Evolutionary conservation across 1,139 yeast species (phyloP), one percentile per base, ranked within the genome.

Genomic region (Pneumocystis oryctolagi): DNA sequence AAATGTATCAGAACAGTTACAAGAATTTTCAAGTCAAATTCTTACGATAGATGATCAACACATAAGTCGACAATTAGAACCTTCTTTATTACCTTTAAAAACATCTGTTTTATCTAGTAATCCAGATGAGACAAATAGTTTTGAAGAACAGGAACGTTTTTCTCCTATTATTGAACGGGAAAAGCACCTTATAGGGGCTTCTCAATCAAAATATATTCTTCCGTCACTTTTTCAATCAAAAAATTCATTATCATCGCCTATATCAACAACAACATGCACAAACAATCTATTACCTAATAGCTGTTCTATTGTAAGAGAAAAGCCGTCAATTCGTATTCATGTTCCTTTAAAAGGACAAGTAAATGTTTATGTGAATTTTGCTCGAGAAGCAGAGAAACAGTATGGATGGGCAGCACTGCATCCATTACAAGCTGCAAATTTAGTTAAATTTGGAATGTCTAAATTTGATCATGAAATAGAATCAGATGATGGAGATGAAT

Each of bases 331-430:
- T 25, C 60, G 67, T 59, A 62, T 68, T 32, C 69, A 65, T 42
- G 66, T 68, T 37, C 66, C 70, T 9, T 63, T 68, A 25, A 57
- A 60, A 32, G 67, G 66, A 59, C 63, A 66, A 55, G 60, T 67
- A 14, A 74, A 74, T 61, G 89, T 87, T 1, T 83, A 86, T 0
- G 80, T 89, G 67, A 92, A 90, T 70, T 89, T 90, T 53, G 75
- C 85, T 70, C 83, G 84, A 68, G 74, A 89, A 64, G 87, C 95
- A 2, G 96, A 89, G 71, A 90, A 87, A 63, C 87, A 87, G 73
- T 89, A 88, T 73, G 96, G 96, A 1, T 85, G 85, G 81, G 82
- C 83, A 30, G 80, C 79, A 2, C 76, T 87, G 63, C 94, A 84
- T 70, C 95, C 88, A 12, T 82, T 81, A 68, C 84, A 69, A 35